Conservation (phyloP, 2,329 filamentous ascomycete species). For the Fusarium sp. region DNA sequence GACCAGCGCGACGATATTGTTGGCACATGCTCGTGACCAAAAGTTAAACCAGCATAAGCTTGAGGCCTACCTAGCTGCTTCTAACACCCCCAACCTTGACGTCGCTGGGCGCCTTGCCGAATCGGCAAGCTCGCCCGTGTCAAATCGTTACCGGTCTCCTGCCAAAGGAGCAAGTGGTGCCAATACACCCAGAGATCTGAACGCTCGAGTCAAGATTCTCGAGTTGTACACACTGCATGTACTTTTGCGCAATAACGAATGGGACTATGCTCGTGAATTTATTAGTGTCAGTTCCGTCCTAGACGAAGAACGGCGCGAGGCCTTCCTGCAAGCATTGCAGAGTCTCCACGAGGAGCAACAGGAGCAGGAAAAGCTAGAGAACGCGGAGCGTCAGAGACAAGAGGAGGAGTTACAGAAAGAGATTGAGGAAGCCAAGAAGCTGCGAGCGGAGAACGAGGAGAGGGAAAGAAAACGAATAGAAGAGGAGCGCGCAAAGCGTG, state of each 20-base stretch:
- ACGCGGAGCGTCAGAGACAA: constrained; percentile 65
- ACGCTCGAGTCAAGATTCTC: constrained; percentile 87
- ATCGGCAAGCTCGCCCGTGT: constrained; percentile 46
- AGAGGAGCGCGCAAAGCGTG: constrained; percentile 62
- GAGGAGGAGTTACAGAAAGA: constrained; percentile 68
- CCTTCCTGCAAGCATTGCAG: constrained; percentile 87
- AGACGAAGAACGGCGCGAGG: constrained; percentile 90
- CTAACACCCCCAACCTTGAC: constrained; percentile 78
- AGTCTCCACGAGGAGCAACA: constrained; percentile 85
- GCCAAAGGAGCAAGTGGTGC: constrained; percentile 70
- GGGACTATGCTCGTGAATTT: constrained; percentile 94
- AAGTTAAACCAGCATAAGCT: constrained; percentile 85
- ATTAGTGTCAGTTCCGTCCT: constrained; percentile 87
- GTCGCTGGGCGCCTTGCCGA: constrained; percentile 71
- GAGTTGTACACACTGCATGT: constrained; percentile 97
- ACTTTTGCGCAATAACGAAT: constrained; percentile 91
- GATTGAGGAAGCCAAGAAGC: constrained; percentile 66
- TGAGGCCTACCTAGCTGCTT: constrained; percentile 87
- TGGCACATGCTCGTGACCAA: constrained; percentile 90
- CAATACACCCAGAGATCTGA: constrained; percentile 85
- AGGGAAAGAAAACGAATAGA: constrained; percentile 63
- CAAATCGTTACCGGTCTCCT: constrained; percentile 57
- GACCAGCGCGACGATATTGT: constrained; percentile 82
- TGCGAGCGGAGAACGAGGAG: constrained; percentile 69
- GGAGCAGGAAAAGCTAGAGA: constrained; percentile 74